Conservation (phyloP, 441 rosid species). For the Populus hybrid region DNA sequence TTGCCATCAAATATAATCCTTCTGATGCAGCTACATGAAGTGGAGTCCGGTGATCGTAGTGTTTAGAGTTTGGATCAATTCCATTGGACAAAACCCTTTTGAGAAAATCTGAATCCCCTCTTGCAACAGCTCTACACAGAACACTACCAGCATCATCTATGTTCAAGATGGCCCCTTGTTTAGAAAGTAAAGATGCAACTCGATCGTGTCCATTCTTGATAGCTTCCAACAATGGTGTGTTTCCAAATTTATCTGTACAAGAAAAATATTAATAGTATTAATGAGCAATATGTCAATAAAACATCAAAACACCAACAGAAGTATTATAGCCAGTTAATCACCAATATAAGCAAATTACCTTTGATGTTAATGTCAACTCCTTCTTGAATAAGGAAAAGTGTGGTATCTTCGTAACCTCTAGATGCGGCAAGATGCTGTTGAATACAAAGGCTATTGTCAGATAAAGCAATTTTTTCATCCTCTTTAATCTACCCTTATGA, state of each 20-base stretch:
- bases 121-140: constrained; percentile 62
- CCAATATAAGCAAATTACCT: constrained; percentile 44
- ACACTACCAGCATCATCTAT: constrained; percentile 76
- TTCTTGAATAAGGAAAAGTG: constrained; percentile 59
- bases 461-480: neutral
- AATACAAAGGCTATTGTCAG: constrained; percentile 16
- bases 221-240: constrained; percentile 85
- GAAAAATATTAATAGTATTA: constrained; percentile 5
- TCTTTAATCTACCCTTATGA: neutral
- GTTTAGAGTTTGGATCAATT: constrained; percentile 77
- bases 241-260: constrained; percentile 77
- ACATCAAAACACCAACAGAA: neutral
- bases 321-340: neutral
- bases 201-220: constrained; percentile 67
- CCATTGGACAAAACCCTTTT: constrained; percentile 68
- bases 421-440: constrained; percentile 89
- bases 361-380: constrained; percentile 58
- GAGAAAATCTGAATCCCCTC: constrained; percentile 76
- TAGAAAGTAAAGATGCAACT: constrained; percentile 55
- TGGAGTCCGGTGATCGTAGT: constrained; percentile 85
- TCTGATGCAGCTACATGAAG: constrained; percentile 93
- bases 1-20: constrained; percentile 71
- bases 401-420: constrained; percentile 75
- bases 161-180: constrained; percentile 68
- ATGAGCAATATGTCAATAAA: neutral